Percentiles rank a stretch among this genome's conserved stretches.
Conservation (phyloP, 2,329 filamentous ascomycete species). For the Neurospora sp. region DNA sequence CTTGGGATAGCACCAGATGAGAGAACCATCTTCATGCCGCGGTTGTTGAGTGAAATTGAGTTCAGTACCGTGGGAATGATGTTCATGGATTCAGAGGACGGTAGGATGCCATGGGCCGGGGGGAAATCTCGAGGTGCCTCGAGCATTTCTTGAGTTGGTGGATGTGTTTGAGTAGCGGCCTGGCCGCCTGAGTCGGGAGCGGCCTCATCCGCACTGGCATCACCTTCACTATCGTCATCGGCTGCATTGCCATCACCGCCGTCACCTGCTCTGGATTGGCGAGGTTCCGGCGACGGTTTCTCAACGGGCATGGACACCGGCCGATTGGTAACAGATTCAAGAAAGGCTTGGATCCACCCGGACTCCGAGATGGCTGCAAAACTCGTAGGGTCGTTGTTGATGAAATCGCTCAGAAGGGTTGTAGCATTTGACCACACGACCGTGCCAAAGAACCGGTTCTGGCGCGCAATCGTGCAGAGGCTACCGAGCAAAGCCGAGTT, state of each 20-base stretch:
- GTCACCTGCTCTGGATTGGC: slow-evolving; percentile 12
- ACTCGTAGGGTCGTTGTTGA: slow-evolving; percentile 97
- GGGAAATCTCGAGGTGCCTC: slow-evolving; percentile 31
- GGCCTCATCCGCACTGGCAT: slow-evolving; percentile 25
- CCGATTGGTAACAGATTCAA: slow-evolving; percentile 65
- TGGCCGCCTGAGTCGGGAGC: slow-evolving; percentile 30
- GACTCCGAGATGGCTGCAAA: slow-evolving; percentile 94
- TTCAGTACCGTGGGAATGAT: slow-evolving; percentile 82
- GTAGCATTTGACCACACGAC: slow-evolving; percentile 94
- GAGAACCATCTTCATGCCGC: slow-evolving; percentile 79
- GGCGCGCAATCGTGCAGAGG: slow-evolving; percentile 70
- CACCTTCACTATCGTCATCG: slow-evolving; percentile 14
- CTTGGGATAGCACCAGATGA: slow-evolving; percentile 71
- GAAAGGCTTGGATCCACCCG: slow-evolving; percentile 74
- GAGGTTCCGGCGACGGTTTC: slow-evolving; percentile 20
- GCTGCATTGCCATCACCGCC: slow-evolving; percentile 20
- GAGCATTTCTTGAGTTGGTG: slow-evolving; percentile 41
- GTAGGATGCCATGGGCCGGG: slow-evolving; percentile 64
- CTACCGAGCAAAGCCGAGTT: slow-evolving; percentile 74
- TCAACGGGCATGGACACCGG: slow-evolving; percentile 27
- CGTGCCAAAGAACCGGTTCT: slow-evolving; percentile 73
- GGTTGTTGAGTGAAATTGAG: slow-evolving; percentile 83
- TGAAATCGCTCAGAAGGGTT: slow-evolving; percentile 86
- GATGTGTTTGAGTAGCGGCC: slow-evolving; percentile 29
- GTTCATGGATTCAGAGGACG: slow-evolving; percentile 80